Percentiles rank a stretch among this genome's conserved stretches.
Evolutionary conservation across 2,329 filamentous ascomycete genomes (phyloP).

Genomic region (Fusarium nodosum): DNA sequence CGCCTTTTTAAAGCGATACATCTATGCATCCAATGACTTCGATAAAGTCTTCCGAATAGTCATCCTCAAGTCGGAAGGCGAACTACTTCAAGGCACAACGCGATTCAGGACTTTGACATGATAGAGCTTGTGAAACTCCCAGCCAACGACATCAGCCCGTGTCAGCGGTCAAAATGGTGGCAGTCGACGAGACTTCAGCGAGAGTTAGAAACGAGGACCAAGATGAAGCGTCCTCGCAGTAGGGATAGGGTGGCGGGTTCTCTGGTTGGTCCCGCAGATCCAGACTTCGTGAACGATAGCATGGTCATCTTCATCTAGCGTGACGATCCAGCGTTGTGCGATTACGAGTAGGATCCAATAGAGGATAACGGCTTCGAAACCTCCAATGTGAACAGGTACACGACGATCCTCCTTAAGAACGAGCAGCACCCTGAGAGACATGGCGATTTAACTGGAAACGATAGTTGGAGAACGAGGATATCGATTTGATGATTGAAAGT

Average conservation of each 20-base stretch:
- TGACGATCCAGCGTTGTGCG: background rate
- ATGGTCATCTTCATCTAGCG: background rate
- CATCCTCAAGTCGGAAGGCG: background rate
- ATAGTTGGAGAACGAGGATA: background rate
- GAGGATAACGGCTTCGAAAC: background rate
- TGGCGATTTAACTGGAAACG: background rate
- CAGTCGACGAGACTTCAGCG: background rate
- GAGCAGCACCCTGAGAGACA: background rate
- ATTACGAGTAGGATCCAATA: background rate
- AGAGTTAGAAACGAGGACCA: too few species aligned
- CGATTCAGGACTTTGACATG: background rate
- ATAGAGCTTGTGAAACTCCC: background rate
- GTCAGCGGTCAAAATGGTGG: too few species aligned
- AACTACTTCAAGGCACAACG: rapidly evolving
- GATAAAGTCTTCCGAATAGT: background rate
- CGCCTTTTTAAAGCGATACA: background rate
- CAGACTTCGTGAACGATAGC: background rate
- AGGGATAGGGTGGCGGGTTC: background rate
- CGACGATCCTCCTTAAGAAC: background rate
- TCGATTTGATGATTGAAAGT: background rate
- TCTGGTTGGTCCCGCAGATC: background rate
- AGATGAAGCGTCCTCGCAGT: background rate
- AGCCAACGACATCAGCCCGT: background rate
- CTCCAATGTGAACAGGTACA: background rate
- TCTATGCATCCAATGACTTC: background rate